Percentiles rank a stretch among this genome's conserved stretches.
These are phyloP conservation scores for Mortierella alpina DNA, from an alignment of 192 early-diverging fungal genomes.

Conservation along the genomic window DNA sequence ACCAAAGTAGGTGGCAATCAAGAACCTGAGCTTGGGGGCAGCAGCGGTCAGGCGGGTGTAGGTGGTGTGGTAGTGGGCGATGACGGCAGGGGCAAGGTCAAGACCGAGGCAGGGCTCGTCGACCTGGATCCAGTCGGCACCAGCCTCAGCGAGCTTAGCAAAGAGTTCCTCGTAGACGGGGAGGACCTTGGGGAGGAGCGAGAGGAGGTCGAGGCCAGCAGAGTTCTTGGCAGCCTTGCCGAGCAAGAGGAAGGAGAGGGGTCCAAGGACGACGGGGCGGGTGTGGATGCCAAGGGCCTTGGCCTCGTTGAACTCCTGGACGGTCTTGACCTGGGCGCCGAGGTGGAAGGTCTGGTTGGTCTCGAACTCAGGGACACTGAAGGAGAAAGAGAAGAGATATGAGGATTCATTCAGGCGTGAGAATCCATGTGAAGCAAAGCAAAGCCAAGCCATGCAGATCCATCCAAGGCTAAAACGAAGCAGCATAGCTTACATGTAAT, in stretches of 20 bases:
- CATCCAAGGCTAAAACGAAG: not conserved
- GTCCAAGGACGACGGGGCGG: slow-evolving; percentile 93
- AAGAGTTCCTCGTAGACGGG: slow-evolving; percentile 86
- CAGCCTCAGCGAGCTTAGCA: slow-evolving; percentile 73
- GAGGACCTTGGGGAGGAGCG: slow-evolving; percentile 81
- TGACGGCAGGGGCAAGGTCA: slow-evolving; percentile 65
- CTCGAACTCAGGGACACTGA: slow-evolving; percentile 89
- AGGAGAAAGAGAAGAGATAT: not conserved
- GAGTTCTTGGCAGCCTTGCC: slow-evolving; percentile 84
- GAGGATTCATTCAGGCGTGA: slow-evolving; percentile 48
- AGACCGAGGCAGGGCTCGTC: slow-evolving; percentile 85
- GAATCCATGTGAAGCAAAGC: slow-evolving; percentile 4
- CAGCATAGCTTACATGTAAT: slow-evolving; percentile 58
- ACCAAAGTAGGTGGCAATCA: slow-evolving; percentile 96
- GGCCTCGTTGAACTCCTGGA: slow-evolving; percentile 92
- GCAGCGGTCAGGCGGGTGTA: slow-evolving; percentile 70
- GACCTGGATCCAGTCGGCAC: slow-evolving; percentile 87
- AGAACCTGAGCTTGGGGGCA: slow-evolving; percentile 69
- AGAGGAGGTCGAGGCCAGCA: slow-evolving; percentile 75
- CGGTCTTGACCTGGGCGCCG: slow-evolving; percentile 69
- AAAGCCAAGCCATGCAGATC: not conserved
- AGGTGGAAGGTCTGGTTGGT: slow-evolving; percentile 80
- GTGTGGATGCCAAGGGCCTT: slow-evolving; percentile 91
- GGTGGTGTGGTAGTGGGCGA: slow-evolving; percentile 67
- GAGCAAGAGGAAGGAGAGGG: slow-evolving; percentile 88